Percentiles rank a stretch among this genome's conserved stretches.
Conservation (phyloP, 2,329 filamentous ascomycete species). For the Colletotrichum sp. region DNA sequence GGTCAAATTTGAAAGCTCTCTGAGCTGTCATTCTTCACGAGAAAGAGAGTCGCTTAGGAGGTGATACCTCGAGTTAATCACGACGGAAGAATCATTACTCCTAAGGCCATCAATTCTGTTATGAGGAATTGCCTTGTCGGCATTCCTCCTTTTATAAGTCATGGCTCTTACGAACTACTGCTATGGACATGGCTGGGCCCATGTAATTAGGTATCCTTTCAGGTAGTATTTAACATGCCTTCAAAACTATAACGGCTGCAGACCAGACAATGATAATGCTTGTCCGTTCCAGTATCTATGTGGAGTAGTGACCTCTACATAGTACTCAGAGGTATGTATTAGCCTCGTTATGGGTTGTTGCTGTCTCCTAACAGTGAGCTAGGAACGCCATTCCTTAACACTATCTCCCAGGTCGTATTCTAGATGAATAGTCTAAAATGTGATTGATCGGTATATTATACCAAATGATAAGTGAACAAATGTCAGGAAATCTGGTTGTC, state of each 20-base stretch:
- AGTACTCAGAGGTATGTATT: too few species aligned
- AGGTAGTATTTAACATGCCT: neutral
- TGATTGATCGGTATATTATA: neutral
- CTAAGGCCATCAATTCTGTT: neutral
- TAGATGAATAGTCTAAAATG: neutral
- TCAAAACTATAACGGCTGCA: too few species aligned
- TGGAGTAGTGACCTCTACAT: too few species aligned
- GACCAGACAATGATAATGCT: too few species aligned
- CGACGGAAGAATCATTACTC: neutral
- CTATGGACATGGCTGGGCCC: neutral
- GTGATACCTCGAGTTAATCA: too few species aligned
- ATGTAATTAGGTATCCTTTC: neutral
- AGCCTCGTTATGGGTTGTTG: too few species aligned
- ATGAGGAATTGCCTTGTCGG: accelerated
- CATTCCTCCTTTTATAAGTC: neutral
- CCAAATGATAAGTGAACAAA: neutral
- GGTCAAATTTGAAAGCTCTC: neutral
- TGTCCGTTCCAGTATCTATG: too few species aligned
- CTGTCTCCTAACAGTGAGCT: neutral
- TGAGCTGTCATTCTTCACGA: neutral
- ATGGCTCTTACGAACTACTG: neutral
- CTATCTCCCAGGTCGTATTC: neutral
- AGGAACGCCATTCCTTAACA: neutral
- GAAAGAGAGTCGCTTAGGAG: neutral
- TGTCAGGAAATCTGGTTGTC: too few species aligned